Evolutionary conservation across 768 basidiomycete species (phyloP).

Genomic region (Serendipita indica): DNA sequence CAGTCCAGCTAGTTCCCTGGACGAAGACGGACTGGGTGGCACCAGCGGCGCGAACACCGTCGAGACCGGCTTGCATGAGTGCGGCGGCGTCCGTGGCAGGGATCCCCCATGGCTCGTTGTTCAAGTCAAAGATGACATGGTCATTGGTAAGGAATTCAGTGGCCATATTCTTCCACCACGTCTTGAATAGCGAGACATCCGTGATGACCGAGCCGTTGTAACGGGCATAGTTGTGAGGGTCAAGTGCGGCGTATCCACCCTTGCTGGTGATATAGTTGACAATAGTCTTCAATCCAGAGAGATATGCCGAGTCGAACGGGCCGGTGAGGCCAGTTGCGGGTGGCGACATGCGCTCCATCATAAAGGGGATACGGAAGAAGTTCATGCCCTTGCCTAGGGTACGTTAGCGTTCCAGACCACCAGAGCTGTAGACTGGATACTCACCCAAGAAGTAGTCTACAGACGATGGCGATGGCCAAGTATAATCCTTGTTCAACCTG

Average conservation of each 20-base stretch:
- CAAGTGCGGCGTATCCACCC: constrained; percentile 42
- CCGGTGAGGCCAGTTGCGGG: constrained; percentile 40
- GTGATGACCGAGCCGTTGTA: constrained; percentile 40
- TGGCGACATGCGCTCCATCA: constrained; percentile 40
- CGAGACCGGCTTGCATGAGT: constrained; percentile 49
- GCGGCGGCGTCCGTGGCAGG: constrained; percentile 35
- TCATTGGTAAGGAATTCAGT: constrained; percentile 32
- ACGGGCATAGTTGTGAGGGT: constrained; percentile 44
- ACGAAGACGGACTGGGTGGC: constrained; percentile 34
- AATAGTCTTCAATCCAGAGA: constrained; percentile 34
- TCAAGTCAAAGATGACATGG: constrained; percentile 42
- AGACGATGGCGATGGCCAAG: constrained; percentile 30
- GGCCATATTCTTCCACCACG: constrained; percentile 45
- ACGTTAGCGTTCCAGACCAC: constrained; percentile 21
- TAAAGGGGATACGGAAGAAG: constrained; percentile 48
- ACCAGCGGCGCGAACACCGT: constrained; percentile 46
- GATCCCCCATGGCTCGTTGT: constrained; percentile 54
- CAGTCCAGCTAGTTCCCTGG: constrained; percentile 37
- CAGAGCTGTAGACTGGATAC: neutral
- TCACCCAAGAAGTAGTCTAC: constrained; percentile 23
- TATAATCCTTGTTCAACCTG: neutral
- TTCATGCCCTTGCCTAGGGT: constrained; percentile 44
- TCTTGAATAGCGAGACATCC: constrained; percentile 35
- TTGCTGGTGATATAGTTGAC: constrained; percentile 47
- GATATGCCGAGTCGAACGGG: constrained; percentile 37